phyloP scores from a whole-genome alignment of 163 green algal genomes.

The Trebouxia gelatinosa region DNA sequence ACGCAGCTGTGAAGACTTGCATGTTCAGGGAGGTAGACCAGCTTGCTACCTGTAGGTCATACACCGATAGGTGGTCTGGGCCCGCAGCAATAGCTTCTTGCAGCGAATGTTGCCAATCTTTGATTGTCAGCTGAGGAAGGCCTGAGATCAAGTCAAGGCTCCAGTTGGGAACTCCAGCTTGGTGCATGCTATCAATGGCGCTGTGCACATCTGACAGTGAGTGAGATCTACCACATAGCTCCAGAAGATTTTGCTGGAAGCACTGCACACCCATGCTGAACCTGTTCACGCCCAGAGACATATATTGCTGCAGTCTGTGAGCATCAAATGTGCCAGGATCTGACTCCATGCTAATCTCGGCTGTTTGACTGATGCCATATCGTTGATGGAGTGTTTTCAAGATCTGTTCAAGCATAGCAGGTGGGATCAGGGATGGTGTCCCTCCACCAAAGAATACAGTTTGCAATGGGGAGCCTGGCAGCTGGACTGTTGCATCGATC shows the following conservation, averaged over 20 bases:
- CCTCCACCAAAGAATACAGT: slow-evolving; percentile 94
- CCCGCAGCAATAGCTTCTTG: slow-evolving; percentile 54
- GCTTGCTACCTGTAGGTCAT: slow-evolving; percentile 95
- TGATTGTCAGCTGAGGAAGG: slow-evolving; percentile 70
- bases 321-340: slow-evolving; percentile 92
- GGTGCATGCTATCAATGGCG: slow-evolving; percentile 70
- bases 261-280: slow-evolving; percentile 81
- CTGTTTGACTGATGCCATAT: slow-evolving; percentile 59
- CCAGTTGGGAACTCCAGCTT: slow-evolving; percentile 64
- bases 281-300: slow-evolving; percentile 75
- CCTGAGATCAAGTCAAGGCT: slow-evolving; percentile 92
- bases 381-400: slow-evolving; percentile 54
- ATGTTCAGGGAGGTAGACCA: no score
- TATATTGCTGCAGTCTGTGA: slow-evolving; percentile 67
- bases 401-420: slow-evolving; percentile 63
- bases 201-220: slow-evolving; percentile 58
- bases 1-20: no score
- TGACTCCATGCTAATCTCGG: slow-evolving; percentile 90
- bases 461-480: slow-evolving; percentile 52
- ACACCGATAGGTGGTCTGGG: slow-evolving; percentile 86
- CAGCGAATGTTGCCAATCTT: slow-evolving; percentile 76
- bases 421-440: slow-evolving; percentile 89
- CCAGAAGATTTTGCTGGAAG: slow-evolving; percentile 80
- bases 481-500: slow-evolving; percentile 51
- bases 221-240: slow-evolving; percentile 82